phyloP scores from a whole-genome alignment of 805 yeast species.

The Candida mattraensis region DNA sequence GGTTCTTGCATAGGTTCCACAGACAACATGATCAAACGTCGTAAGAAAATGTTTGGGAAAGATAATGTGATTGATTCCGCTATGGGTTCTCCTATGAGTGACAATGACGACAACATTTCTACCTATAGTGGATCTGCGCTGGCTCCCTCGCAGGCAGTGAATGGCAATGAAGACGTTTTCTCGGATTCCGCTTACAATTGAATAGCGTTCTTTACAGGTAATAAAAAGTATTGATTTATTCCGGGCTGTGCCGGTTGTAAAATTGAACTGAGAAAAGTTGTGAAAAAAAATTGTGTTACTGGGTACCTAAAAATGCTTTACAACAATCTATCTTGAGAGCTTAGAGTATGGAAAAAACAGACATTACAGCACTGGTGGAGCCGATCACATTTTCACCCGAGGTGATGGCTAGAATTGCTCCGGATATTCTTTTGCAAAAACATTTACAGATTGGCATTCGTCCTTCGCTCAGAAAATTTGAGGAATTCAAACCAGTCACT shows the following conservation, averaged over 20 bases:
- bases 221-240: too few species aligned
- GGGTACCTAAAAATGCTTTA: too few species aligned
- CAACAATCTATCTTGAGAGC: background rate
- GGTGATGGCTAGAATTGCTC: constrained; percentile 79
- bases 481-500: constrained; percentile 65
- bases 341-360: constrained; percentile 8
- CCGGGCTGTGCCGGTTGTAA: too few species aligned
- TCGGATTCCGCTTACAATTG: constrained; percentile 9
- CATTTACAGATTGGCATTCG: constrained; percentile 74
- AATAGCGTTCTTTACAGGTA: background rate
- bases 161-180: constrained; percentile 13
- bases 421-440: constrained; percentile 78
- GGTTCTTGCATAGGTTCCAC: constrained; percentile 4
- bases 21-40: constrained; percentile 21
- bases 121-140: constrained; percentile 30
- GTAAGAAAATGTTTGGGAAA: constrained; percentile 22
- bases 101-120: constrained; percentile 32
- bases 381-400: constrained; percentile 75
- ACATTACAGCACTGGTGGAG: constrained; percentile 22
- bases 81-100: constrained; percentile 32
- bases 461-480: constrained; percentile 68
- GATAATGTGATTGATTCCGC: constrained; percentile 22
- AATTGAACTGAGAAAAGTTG: too few species aligned
- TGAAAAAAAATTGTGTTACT: too few species aligned
- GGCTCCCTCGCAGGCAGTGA: constrained; percentile 22